Base-by-base conservation (phyloP, 2,329 filamentous ascomycete genomes). In the Aspergillus sp. region DNA sequence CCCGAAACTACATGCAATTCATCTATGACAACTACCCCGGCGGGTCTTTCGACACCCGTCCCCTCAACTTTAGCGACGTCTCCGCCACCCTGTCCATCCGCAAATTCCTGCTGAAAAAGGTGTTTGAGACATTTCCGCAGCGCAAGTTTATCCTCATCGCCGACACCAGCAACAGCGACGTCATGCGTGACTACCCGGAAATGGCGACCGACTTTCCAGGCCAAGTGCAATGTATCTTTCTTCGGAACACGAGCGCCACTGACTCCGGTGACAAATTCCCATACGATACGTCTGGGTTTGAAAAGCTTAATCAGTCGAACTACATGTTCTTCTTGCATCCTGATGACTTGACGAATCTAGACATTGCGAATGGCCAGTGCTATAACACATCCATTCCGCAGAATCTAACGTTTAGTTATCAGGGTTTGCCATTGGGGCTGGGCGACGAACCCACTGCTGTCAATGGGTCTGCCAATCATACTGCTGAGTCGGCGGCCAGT, bases 21-120 rank as follows among this genome's bases (percentile, higher is more conserved):
- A 53, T 53, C 21, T 53, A 53, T 21, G 25, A 38, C 19, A 38
- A 41, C 19, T 53, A 53, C 36, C 51, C 51, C 1, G 51, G 51
- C 2, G 51, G 51, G 3, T 53, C 51, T 3, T 53, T 53, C 51
- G 51, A 53, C 51, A 53, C 51, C 21, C 51, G 51, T 15, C 51
- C 51, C 51, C 51, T 53, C 17, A 53, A 53, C 32, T 53, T 53
- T 17, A 53, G 51, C 36, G 51, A 53, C 36, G 51, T 53, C 7
- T 53, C 51, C 3, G 51, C 51, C 32, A 53, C 51, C 11, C 15
- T 53, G 5, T 53, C 51, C 7, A 53, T 53, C 32, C 51, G 51
- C 21, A 53, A 53, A 25, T 53, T 41, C 21, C 21, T 53, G 8
- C 19, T 53, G 11, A n/a, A 41, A n/a, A 53, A 41, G 36, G 32